These are phyloP conservation scores for Leishmania amazonensis DNA, from an alignment of 208 protist genomes.

Conservation along the genomic window DNA sequence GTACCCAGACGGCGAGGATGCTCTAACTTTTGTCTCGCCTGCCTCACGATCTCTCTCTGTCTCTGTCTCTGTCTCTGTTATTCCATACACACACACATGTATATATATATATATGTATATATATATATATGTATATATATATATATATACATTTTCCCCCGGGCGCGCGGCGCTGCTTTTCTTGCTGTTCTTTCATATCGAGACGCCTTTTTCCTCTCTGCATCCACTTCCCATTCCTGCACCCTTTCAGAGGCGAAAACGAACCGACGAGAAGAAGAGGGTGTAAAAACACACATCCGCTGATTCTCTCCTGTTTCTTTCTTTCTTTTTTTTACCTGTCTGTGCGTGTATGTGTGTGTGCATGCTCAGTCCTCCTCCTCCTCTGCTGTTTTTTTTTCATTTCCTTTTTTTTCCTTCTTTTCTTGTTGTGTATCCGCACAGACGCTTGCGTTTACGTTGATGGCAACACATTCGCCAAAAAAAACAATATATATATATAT, in stretches of 20 bases:
- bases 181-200: background rate
- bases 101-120: background rate
- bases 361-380: background rate
- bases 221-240: background rate
- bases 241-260: background rate
- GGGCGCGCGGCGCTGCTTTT: background rate
- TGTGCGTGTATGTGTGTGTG: background rate
- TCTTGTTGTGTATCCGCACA: background rate
- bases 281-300: background rate
- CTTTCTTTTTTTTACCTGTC: background rate
- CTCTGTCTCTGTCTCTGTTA: background rate
- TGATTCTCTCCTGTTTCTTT: background rate
- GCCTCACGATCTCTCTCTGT: background rate
- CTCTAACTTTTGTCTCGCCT: background rate
- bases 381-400: background rate
- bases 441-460: background rate
- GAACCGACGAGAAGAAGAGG: background rate
- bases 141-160: background rate
- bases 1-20: background rate
- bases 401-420: too few relatives aligned
- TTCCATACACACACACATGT: background rate
- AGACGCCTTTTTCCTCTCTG: background rate
- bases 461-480: background rate
- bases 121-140: background rate
- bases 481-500: too few relatives aligned